Percentiles rank a stretch among this genome's conserved stretches.
phyloP scores from a whole-genome alignment of 78 protist species.

The Emiliania huxleyi region DNA sequence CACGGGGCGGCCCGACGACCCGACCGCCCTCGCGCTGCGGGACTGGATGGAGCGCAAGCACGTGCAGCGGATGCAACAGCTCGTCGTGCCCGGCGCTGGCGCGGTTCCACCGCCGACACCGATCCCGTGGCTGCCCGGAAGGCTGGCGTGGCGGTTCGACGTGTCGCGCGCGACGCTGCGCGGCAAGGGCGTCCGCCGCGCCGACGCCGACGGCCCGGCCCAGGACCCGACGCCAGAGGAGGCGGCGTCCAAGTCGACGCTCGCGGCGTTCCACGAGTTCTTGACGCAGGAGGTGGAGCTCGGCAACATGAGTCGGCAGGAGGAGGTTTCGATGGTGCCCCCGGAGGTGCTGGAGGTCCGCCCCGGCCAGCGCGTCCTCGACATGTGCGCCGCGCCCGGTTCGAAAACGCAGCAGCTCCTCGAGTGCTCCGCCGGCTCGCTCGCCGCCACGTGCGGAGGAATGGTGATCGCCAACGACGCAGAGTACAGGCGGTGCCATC shows the following conservation, averaged over 20 bases:
- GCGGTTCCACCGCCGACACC: neutral
- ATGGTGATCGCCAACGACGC: constrained; percentile 94
- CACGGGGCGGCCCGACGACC: neutral
- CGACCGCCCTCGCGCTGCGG: neutral
- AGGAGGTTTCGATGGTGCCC: constrained; percentile 46
- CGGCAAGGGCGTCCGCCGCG: neutral
- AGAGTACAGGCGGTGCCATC: constrained; percentile 82
- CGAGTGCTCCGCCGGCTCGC: constrained; percentile 55
- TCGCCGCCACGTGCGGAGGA: neutral
- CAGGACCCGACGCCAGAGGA: neutral
- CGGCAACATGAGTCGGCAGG: constrained; percentile 64
- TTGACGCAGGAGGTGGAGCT: neutral
- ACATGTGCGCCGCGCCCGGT: constrained; percentile 99
- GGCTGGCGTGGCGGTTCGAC: constrained; percentile 18
- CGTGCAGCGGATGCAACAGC: neutral
- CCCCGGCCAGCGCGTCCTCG: constrained; percentile 70
- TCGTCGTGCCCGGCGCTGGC: neutral
- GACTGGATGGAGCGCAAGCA: neutral
- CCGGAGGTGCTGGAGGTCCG: constrained; percentile 25
- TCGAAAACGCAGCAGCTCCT: constrained; percentile 94
- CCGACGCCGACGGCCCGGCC: neutral
- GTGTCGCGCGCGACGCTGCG: neutral
- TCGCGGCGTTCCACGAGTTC: constrained; percentile 33
- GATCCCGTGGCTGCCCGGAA: neutral
- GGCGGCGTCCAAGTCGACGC: neutral